These are phyloP conservation scores for Toxicodendron radicans DNA, from an alignment of 345 rosid genomes.

Conservation along the genomic window DNA sequence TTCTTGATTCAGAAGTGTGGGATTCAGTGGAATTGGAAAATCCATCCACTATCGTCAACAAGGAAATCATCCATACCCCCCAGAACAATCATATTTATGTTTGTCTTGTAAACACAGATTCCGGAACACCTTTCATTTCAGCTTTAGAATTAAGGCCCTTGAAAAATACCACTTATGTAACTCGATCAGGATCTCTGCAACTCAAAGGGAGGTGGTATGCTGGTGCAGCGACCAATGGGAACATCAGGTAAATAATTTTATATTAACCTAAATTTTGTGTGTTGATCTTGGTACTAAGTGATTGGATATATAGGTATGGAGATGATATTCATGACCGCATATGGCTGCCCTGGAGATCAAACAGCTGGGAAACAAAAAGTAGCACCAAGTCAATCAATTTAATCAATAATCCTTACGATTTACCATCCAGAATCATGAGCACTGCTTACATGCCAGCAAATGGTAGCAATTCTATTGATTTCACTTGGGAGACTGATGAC, in stretches of 20 bases:
- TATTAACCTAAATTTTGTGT: background rate
- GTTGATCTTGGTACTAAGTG: background rate
- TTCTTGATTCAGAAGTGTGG: constrained; percentile 25
- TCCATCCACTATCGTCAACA: background rate
- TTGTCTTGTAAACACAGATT: constrained; percentile 8
- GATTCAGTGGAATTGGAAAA: background rate
- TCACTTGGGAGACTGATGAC: background rate
- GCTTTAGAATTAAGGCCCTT: constrained; percentile 23
- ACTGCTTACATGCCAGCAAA: constrained; percentile 19
- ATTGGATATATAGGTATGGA: background rate
- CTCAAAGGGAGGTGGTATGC: background rate
- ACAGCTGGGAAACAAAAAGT: constrained; percentile 5
- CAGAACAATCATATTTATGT: background rate
- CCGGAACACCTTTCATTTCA: constrained; percentile 22
- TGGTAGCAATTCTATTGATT: constrained; percentile 9
- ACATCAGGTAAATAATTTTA: background rate
- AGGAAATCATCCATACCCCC: constrained; percentile 8
- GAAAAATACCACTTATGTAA: background rate
- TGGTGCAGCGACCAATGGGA: background rate
- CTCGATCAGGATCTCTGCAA: background rate
- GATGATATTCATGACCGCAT: constrained; percentile 6
- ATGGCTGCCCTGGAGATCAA: background rate
- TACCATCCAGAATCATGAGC: constrained; percentile 25
- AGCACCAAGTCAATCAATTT: background rate
- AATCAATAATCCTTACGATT: constrained; percentile 5